Evolutionary conservation across 139 green algal species (phyloP).

Genomic region (Pseudopediastrum boryanum): DNA sequence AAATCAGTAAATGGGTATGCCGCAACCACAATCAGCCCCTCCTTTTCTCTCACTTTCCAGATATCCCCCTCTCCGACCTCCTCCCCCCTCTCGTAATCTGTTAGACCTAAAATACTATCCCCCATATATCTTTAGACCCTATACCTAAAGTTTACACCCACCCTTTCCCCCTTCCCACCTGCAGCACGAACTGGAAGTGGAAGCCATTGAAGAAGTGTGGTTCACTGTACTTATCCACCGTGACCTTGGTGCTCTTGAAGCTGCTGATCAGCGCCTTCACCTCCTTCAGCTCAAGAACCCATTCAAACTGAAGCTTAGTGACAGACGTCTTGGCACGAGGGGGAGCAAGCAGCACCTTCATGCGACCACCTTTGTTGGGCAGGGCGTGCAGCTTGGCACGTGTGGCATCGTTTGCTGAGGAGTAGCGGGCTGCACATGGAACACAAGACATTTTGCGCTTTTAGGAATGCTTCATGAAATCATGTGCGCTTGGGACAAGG

Average conservation of each 20-base stretch:
- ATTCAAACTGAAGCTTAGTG: constrained; percentile 25
- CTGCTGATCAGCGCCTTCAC: constrained; percentile 19
- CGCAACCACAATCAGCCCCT: no score
- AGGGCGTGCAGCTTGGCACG: constrained; percentile 31
- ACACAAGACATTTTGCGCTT: no score
- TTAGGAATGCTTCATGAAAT: no score
- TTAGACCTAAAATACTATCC: no score
- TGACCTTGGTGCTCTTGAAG: constrained; percentile 35
- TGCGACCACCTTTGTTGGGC: constrained; percentile 1
- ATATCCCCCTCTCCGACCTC: no score
- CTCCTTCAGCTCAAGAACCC: constrained; percentile 24
- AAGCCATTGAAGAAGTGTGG: constrained; percentile 36
- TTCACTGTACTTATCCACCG: constrained; percentile 29
- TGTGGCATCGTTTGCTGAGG: constrained; percentile 27
- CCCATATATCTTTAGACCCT: no score
- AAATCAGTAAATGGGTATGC: no score
- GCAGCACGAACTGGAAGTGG: constrained; percentile 33
- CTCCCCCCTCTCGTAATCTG: no score
- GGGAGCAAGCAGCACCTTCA: constrained; percentile 22
- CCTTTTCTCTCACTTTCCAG: no score
- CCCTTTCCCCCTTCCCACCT: no score
- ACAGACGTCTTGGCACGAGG: constrained; percentile 9
- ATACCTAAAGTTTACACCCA: no score
- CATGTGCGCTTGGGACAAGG: no score
- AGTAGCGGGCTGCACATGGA: constrained; percentile 6